Conservation (phyloP, 179 eudicot species). For the Silene noctiflora region DNA sequence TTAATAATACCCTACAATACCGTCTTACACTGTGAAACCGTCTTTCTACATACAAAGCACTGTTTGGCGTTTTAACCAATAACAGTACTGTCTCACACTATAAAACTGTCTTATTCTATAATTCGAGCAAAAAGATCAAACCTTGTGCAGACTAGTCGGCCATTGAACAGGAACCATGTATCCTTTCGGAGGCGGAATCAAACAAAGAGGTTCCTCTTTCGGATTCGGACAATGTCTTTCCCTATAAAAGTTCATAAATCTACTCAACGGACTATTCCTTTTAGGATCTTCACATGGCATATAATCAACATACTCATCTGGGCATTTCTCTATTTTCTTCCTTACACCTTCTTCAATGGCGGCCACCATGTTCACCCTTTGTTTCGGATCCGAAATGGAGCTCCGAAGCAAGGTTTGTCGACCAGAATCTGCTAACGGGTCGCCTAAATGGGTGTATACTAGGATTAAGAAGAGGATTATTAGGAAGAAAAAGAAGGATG, state of each 20-base stretch:
- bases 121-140: conserved; percentile 13
- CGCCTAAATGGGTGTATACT: conserved; percentile 66
- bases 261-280: conserved; percentile 66
- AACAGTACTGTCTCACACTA: too few relatives aligned
- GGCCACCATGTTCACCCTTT: conserved; percentile 42
- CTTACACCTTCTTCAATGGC: conserved; percentile 47
- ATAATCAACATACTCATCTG: conserved; percentile 70
- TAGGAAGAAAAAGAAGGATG: conserved; percentile 50
- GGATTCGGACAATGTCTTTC: conserved; percentile 82
- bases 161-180: conserved; percentile 75
- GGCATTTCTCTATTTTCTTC: conserved; percentile 50
- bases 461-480: conserved; percentile 61
- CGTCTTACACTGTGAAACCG: too few relatives aligned
- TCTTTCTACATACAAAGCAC: too few relatives aligned
- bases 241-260: conserved; percentile 87
- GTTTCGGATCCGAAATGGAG: conserved; percentile 58
- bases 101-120: too few relatives aligned
- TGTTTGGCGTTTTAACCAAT: too few relatives aligned
- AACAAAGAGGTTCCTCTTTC: conserved; percentile 64
- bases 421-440: conserved; percentile 77
- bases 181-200: conserved; percentile 72
- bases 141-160: conserved; percentile 96
- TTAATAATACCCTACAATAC: too few relatives aligned
- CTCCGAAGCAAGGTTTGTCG: conserved; percentile 57
- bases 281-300: conserved; percentile 99